phyloP scores from a whole-genome alignment of 1,139 yeast species.

The Nakaseomyces bracarensis region DNA sequence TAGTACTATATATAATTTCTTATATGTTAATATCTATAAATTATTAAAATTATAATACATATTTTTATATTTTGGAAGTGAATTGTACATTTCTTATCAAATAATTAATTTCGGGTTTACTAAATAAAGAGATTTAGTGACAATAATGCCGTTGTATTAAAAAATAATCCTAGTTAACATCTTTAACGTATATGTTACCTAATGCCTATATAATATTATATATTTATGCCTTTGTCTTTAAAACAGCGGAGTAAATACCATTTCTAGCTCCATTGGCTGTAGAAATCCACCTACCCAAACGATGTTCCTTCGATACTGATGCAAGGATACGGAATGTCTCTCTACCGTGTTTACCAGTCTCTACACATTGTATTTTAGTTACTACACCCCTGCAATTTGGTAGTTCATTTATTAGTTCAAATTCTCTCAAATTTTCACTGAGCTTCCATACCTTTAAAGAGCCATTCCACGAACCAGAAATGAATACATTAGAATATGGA shows the following conservation, averaged over 20 bases:
- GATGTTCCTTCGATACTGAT: constrained; percentile 73
- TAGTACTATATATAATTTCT: too few relatives aligned
- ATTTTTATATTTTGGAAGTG: neutral
- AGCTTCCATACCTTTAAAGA: constrained; percentile 67
- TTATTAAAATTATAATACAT: neutral
- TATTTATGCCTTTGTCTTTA: constrained; percentile 15
- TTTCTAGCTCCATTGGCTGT: constrained; percentile 41
- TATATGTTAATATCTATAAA: too few relatives aligned
- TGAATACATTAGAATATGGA: constrained; percentile 82
- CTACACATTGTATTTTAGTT: constrained; percentile 59
- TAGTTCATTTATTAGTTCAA: constrained; percentile 47
- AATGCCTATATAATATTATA: constrained; percentile 4
- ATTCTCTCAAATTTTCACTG: constrained; percentile 53
- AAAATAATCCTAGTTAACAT: neutral
- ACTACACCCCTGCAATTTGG: constrained; percentile 64
- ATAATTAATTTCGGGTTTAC: too few relatives aligned
- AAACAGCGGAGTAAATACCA: constrained; percentile 41
- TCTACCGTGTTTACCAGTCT: constrained; percentile 41
- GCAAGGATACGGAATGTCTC: constrained; percentile 53
- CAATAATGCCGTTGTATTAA: neutral
- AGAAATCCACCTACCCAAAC: constrained; percentile 73
- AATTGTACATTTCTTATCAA: neutral
- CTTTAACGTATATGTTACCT: neutral
- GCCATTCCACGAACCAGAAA: constrained; percentile 88
- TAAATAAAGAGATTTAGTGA: neutral